phyloP scores from a whole-genome alignment of 371 early-diverging fungal genomes.

The Actinomucor elegans region DNA sequence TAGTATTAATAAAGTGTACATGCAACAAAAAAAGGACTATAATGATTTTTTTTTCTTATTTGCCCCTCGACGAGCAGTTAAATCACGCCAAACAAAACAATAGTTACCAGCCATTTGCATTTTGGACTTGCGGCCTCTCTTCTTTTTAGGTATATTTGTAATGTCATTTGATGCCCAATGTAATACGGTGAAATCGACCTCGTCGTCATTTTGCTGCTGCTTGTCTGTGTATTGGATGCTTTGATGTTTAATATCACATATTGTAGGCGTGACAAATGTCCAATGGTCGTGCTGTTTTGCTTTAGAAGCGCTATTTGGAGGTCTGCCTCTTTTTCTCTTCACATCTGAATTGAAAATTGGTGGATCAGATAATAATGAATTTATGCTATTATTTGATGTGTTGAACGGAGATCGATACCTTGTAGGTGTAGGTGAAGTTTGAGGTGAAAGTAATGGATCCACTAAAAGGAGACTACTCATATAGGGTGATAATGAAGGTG shows the following conservation, averaged over 20 bases:
- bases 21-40: neutral
- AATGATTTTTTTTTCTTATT: constrained; percentile 20
- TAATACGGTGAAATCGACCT: neutral
- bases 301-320: constrained; percentile 38
- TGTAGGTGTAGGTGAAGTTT: no score
- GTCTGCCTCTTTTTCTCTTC: constrained; percentile 47
- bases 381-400: no score
- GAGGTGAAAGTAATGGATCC: no score
- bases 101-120: constrained; percentile 46
- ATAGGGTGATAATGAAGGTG: no score
- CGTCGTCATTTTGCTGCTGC: neutral
- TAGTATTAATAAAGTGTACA: neutral
- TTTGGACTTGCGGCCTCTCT: constrained; percentile 50
- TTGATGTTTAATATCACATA: constrained; percentile 29
- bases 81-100: constrained; percentile 52
- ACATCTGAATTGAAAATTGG: neutral
- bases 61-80: constrained; percentile 37
- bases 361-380: no score
- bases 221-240: neutral
- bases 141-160: constrained; percentile 47
- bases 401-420: no score
- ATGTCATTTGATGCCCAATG: constrained; percentile 21
- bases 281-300: constrained; percentile 16
- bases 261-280: constrained; percentile 33
- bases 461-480: no score